phyloP scores from a whole-genome alignment of 805 yeast genomes.

The Candida vartiovaarae region DNA sequence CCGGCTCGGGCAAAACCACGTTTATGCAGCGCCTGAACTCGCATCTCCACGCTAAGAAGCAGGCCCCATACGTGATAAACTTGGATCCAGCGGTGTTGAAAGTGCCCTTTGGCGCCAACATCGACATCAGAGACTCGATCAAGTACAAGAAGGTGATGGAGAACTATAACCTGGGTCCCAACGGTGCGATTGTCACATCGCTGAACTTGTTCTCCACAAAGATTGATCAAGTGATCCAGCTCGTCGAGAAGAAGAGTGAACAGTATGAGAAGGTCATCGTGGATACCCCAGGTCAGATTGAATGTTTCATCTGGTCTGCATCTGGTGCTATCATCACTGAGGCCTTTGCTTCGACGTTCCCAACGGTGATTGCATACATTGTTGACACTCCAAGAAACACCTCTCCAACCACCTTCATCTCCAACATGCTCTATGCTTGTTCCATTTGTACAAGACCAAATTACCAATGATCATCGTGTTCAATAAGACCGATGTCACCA shows the following conservation, averaged over 20 bases:
- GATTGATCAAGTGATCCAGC: constrained; percentile 85
- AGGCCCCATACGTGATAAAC: constrained; percentile 86
- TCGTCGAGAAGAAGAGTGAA: constrained; percentile 69
- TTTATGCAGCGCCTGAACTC: constrained; percentile 93
- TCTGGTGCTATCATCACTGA: constrained; percentile 95
- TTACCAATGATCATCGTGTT: constrained; percentile 95
- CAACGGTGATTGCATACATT: constrained; percentile 91
- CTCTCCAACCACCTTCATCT: constrained; percentile 94
- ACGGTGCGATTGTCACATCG: constrained; percentile 97
- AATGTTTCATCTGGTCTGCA: constrained; percentile 97
- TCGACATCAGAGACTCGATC: constrained; percentile 93
- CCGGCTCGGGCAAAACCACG: constrained; percentile 91
- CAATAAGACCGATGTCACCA: constrained; percentile 86
- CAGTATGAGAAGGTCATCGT: constrained; percentile 64
- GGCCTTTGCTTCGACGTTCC: constrained; percentile 91
- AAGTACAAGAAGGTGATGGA: constrained; percentile 96
- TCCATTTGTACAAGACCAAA: constrained; percentile 93
- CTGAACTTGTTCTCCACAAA: constrained; percentile 88
- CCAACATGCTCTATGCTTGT: constrained; percentile 97
- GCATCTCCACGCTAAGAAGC: constrained; percentile 65
- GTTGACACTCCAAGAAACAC: constrained; percentile 95
- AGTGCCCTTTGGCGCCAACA: constrained; percentile 90
- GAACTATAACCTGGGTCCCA: constrained; percentile 91
- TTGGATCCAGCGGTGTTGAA: constrained; percentile 94
- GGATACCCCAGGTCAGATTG: constrained; percentile 99